Base-by-base conservation (phyloP, 805 yeast genomes). In the Cyberlindnera bimundalis region DNA sequence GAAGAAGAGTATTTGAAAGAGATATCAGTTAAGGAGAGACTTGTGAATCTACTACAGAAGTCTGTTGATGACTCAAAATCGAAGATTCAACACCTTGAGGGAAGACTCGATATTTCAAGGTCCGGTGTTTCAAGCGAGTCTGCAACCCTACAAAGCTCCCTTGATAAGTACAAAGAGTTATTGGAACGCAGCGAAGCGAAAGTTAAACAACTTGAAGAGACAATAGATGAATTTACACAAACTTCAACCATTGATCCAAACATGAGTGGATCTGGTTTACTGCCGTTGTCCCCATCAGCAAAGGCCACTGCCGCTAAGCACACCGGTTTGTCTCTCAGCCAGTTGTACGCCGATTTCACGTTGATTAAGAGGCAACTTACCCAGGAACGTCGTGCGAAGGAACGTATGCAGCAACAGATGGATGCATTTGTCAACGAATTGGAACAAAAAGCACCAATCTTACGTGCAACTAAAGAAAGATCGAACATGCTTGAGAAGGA, bases 391-490 rank as follows among this genome's bases (percentile, higher is more conserved):
- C 71, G 81, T 14, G 82, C 84, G 38, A 87, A 85, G 51, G 79
- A 78, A 42, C 73, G 75, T 40, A 68, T 91, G 44, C 84, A 89
- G 40, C 61, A 67, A 26, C 91, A 87, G 59, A 68, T 90, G 43
- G 82, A 84, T 51, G 67, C 71, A 1, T 79, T 91, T 49, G 78
- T 89, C 24, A 69, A 71, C 15, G 96, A 89, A 59, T 67, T 90
- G 46, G 95, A 88, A 53, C 70, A 75, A 23, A 81, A 84, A 53
- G 79, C 86, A 40, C 97, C 98, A 0, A 66, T 81, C 3, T 73
- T 91, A 34, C 76, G 67, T 63, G 81, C 79, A 38, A 84, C 80
- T 52, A 79, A 71, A 62, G 77, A 74, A 40, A 76, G 75, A 61
- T 70, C 88, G 51, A 58, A 68, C 48, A 59, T 70, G 37, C 53